phyloP scores from a whole-genome alignment of 2,329 filamentous ascomycete species.

The Ilyonectria destructans region DNA sequence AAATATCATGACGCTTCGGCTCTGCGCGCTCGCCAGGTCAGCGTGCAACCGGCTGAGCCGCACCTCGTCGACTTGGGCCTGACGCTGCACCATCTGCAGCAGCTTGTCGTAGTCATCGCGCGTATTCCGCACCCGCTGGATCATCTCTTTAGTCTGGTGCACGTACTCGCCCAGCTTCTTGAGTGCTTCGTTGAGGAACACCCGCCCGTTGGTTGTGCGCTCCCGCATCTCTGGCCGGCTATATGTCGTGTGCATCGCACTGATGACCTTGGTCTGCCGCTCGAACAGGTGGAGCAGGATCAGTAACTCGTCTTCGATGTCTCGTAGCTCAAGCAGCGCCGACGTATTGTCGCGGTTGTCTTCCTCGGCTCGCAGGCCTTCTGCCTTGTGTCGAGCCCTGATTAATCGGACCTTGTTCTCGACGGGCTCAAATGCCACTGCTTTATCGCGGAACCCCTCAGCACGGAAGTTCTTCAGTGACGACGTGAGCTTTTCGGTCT shows the following conservation, averaged over 20 bases:
- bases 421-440: conserved; percentile 57
- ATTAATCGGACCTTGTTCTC: conserved; percentile 61
- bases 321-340: conserved; percentile 73
- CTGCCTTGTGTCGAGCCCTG: conserved; percentile 57
- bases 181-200: conserved; percentile 69
- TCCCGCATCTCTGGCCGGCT: conserved; percentile 58
- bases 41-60: conserved; percentile 75
- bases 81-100: conserved; percentile 77
- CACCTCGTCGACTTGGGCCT: conserved; percentile 78
- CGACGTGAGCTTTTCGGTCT: conserved; percentile 75
- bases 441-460: conserved; percentile 68
- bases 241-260: conserved; percentile 64
- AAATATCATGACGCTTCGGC: conserved; percentile 77
- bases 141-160: conserved; percentile 71
- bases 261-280: conserved; percentile 68
- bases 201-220: conserved; percentile 63
- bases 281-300: conserved; percentile 72
- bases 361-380: conserved; percentile 64
- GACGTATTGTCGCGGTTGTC: conserved; percentile 77
- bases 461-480: conserved; percentile 76
- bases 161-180: conserved; percentile 70
- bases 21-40: conserved; percentile 75
- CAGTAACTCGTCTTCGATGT: conserved; percentile 76
- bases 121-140: conserved; percentile 70
- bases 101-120: conserved; percentile 77